Conservation (phyloP, 768 basidiomycete species). For the Kwoniella shandongensis region DNA sequence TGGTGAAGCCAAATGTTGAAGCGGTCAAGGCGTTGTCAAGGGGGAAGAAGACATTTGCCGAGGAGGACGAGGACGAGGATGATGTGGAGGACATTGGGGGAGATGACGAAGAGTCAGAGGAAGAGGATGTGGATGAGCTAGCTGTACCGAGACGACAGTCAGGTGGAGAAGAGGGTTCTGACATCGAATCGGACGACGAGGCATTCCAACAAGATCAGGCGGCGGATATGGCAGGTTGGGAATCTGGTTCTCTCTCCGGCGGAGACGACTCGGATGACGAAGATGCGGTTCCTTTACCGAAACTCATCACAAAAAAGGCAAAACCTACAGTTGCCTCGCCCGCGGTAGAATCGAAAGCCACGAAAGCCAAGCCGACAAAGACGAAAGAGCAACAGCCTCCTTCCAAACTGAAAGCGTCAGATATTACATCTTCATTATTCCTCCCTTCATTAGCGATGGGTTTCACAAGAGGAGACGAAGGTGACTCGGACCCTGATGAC, state of each 20-base stretch:
- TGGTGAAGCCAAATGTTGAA: slow-evolving; percentile 24
- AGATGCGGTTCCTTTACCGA: slow-evolving; percentile 7
- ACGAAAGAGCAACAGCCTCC: slow-evolving; percentile 10
- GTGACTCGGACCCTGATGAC: slow-evolving; percentile 66
- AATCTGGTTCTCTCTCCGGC: slow-evolving; percentile 57
- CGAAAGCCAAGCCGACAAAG: not conserved
- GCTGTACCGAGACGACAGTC: slow-evolving; percentile 38
- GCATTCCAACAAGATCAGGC: slow-evolving; percentile 26
- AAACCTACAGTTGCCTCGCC: slow-evolving; percentile 1
- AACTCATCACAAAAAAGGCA: slow-evolving; percentile 4
- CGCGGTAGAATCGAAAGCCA: not conserved
- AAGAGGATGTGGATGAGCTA: slow-evolving; percentile 23
- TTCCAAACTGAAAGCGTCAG: slow-evolving; percentile 37
- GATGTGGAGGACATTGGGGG: slow-evolving; percentile 19
- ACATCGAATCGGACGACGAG: slow-evolving; percentile 45
- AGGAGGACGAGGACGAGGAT: not conserved
- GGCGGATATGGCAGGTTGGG: slow-evolving; percentile 50
- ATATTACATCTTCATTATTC: slow-evolving; percentile 64
- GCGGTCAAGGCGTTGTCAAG: not conserved
- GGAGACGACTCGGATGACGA: slow-evolving; percentile 23
- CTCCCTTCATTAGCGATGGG: slow-evolving; percentile 85
- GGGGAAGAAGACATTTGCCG: not conserved
- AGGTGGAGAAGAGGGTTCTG: too few species aligned
- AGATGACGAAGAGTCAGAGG: slow-evolving; percentile 17
- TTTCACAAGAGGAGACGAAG: slow-evolving; percentile 75